Evolutionary conservation across 768 basidiomycete genomes (phyloP).

Genomic region (Trametes maxima): DNA sequence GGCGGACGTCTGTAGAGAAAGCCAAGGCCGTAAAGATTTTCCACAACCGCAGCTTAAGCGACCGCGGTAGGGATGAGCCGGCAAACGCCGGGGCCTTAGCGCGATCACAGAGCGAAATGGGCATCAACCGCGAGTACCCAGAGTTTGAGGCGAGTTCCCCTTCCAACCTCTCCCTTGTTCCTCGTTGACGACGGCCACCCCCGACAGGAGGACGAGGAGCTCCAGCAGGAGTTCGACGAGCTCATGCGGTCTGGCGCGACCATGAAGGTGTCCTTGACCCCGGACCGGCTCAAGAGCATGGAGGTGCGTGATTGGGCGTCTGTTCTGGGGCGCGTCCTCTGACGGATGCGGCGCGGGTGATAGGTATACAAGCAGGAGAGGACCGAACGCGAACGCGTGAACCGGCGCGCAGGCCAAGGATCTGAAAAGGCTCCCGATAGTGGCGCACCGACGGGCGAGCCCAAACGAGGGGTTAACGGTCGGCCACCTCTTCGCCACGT

Average conservation of each 20-base stretch:
- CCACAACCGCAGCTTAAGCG: constrained; percentile 49
- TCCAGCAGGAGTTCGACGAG: constrained; percentile 85
- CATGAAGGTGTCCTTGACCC: constrained; percentile 95
- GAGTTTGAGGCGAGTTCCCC: constrained; percentile 28
- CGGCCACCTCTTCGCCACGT: constrained; percentile 55
- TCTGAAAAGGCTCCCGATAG: constrained; percentile 16
- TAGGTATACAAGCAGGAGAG: constrained; percentile 79
- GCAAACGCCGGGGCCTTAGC: constrained; percentile 30
- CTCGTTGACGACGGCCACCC: constrained; percentile 1
- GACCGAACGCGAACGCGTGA: constrained; percentile 35
- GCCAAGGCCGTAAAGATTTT: constrained; percentile 63
- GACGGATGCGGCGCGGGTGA: constrained; percentile 1
- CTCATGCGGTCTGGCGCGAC: constrained; percentile 88
- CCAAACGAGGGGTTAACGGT: constrained; percentile 24
- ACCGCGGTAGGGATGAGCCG: constrained; percentile 40
- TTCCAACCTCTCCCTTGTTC: constrained; percentile 1
- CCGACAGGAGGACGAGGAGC: constrained; percentile 48
- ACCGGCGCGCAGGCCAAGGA: constrained; percentile 9
- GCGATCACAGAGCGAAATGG: constrained; percentile 39
- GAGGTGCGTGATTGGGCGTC: constrained; percentile 61
- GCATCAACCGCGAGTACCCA: constrained; percentile 16
- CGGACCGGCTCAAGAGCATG: constrained; percentile 90
- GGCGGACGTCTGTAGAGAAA: constrained; percentile 66
- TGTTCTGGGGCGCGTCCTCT: constrained; percentile 14
- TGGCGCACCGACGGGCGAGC: constrained; percentile 17